Base-by-base conservation (phyloP, 768 basidiomycete genomes). In the Auricularia sp. region DNA sequence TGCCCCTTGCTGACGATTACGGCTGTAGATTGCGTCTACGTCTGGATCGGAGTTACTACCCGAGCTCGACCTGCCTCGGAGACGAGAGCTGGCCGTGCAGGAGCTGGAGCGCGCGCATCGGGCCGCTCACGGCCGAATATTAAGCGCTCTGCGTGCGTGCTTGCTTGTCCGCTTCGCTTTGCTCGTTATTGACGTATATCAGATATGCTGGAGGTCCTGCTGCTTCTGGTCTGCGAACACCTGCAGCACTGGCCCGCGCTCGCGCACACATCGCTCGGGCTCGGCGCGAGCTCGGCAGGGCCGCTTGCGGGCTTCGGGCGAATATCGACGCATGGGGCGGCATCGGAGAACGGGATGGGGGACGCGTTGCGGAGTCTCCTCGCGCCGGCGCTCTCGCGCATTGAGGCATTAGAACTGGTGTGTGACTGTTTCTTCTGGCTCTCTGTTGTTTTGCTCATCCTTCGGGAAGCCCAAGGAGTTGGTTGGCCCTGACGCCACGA, bases 171-270 rank as follows among this genome's bases (percentile, higher is more conserved):
- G 29, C 29, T 29, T 29, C 29, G 29, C 29, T 29, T 29, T 29
- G 29, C 29, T 29, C 29, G 29, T 29, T 29, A 29, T 29, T 29
- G 29, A 29, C 29, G 29, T 29, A 29, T 29, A 29, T 29, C 13
- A 90, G 89, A 82, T 64, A 83, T 87, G 16, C 75, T 85, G 62
- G 94, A 95, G 74, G 88, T 93, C 84, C 73, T 90, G 5, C 78
- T 94, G 8, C 78, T 94, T 16, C 79, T 94, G 24, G 76, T 92
- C 10, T 93, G 90, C 88, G 82, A 91, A 16, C 94, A 95, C 70
- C 71, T 92, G 35, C 79, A 83, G 14, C 85, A 86, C 71, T 94
- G 89, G 73, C 67, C 71, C 36, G 66, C 69, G 61, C 58, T 42
- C 63, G 36, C 73, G 79, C 45, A 78, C 81, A 63, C 73, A 74